phyloP scores from a whole-genome alignment of 1,284 basidiomycete species.

The Agaricales sp. region DNA sequence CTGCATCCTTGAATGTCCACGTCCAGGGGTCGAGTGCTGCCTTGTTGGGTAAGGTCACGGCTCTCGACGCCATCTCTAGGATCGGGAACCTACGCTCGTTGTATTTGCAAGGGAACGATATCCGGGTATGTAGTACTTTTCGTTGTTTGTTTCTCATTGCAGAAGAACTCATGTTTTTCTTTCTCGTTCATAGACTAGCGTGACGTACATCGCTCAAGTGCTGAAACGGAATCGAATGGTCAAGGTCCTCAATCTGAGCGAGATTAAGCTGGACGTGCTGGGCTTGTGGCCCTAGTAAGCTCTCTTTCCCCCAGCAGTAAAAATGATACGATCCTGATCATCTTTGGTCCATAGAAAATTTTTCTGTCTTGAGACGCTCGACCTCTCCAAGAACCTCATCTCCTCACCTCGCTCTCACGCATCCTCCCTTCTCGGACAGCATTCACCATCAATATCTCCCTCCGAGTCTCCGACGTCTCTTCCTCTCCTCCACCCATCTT shows the following conservation, averaged over 20 bases:
- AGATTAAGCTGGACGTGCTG: conserved; percentile 84
- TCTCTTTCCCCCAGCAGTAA: no score
- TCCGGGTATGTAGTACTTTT: conserved; percentile 74
- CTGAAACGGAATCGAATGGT: conserved; percentile 93
- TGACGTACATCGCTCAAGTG: conserved; percentile 89
- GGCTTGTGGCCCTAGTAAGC: no score
- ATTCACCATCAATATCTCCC: conserved; percentile 85
- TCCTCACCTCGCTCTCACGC: conserved; percentile 2
- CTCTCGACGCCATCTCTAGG: conserved; percentile 76
- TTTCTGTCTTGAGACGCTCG: conserved; percentile 85
- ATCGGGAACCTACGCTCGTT: conserved; percentile 81
- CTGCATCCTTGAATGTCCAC: no score
- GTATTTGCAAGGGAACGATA: conserved; percentile 88
- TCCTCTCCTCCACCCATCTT: conserved; percentile 79
- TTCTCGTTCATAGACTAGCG: conserved; percentile 51
- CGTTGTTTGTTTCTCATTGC: no score
- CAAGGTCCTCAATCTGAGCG: conserved; percentile 87
- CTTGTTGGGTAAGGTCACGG: conserved; percentile 69
- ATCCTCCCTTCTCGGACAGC: conserved; percentile 84
- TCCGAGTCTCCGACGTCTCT: conserved; percentile 92
- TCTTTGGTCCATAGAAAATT: conserved; percentile 80
- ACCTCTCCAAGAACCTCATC: conserved; percentile 90
- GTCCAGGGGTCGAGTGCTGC: conserved; percentile 53
- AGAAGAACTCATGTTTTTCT: conserved; percentile 8
- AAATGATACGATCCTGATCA: no score